Conservation (phyloP, 148 eudicot genomes). For the Chenopodium album region DNA sequence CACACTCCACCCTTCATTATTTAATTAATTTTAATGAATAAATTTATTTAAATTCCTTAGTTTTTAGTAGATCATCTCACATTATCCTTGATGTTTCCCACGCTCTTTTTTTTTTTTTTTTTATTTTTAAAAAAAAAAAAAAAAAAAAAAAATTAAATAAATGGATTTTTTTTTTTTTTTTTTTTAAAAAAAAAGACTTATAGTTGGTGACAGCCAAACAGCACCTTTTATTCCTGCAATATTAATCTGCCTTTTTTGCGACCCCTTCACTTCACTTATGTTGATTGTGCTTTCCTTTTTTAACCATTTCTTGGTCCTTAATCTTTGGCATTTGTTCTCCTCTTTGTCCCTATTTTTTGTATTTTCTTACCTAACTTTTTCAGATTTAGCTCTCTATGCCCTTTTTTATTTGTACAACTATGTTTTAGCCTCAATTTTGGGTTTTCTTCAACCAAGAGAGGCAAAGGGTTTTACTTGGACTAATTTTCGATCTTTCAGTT, state of each 20-base stretch:
- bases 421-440: too few species aligned
- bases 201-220: constrained; percentile 22
- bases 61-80: background rate
- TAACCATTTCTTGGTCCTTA: background rate
- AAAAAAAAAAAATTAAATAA: too few species aligned
- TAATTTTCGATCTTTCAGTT: too few species aligned
- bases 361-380: background rate
- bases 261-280: background rate
- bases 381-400: too few species aligned
- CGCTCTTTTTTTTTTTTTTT: background rate
- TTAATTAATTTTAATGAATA: too few species aligned
- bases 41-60: background rate
- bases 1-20: too few species aligned
- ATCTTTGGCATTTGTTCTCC: constrained; percentile 10
- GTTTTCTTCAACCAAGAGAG: too few species aligned
- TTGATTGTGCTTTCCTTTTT: constrained; percentile 1
- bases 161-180: too few species aligned
- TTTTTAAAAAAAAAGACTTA: too few species aligned
- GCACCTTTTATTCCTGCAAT: constrained; percentile 10
- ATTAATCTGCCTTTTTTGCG: background rate
- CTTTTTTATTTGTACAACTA: too few species aligned
- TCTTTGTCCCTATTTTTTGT: constrained; percentile 9
- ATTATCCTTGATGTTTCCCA: constrained; percentile 26
- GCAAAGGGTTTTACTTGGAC: too few species aligned
- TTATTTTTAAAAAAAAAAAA: too few species aligned